phyloP scores from a whole-genome alignment of 768 basidiomycete species.

The Mycena kentingensis region DNA sequence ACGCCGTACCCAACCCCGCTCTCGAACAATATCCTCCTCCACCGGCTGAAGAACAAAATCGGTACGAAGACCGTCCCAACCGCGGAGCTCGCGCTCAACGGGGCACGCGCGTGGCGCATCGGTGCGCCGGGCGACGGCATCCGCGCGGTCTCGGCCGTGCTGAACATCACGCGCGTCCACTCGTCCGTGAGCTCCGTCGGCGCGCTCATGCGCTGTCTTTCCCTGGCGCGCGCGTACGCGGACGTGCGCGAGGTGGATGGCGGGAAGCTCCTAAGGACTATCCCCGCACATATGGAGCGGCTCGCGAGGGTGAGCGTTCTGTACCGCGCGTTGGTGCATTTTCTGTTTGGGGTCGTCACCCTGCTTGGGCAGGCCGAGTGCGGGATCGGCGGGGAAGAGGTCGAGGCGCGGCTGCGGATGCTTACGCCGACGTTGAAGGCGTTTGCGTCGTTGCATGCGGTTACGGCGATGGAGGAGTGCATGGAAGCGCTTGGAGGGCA shows the following conservation, averaged over 20 bases:
- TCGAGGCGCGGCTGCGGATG: constrained; percentile 56
- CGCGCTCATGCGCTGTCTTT: constrained; percentile 59
- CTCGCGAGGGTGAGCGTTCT: constrained; percentile 61
- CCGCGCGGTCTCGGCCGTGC: constrained; percentile 65
- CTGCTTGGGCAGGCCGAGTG: constrained; percentile 68
- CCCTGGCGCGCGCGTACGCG: constrained; percentile 67
- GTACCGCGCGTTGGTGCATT: constrained; percentile 66
- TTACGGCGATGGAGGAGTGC: constrained; percentile 67
- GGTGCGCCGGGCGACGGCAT: constrained; percentile 62
- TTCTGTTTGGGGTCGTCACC: constrained; percentile 59
- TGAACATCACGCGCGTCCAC: constrained; percentile 78
- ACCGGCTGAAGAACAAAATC: constrained; percentile 78
- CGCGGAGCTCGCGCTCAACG: constrained; percentile 67
- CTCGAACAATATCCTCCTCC: constrained; percentile 65
- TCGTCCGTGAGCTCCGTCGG: constrained; percentile 60
- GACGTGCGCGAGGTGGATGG: constrained; percentile 56
- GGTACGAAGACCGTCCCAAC: constrained; percentile 77
- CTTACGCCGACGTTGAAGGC: constrained; percentile 73
- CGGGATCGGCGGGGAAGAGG: constrained; percentile 48
- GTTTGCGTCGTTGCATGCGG: constrained; percentile 66
- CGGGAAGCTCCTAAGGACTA: constrained; percentile 50
- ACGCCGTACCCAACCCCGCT: constrained; percentile 46
- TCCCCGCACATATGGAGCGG: constrained; percentile 64
- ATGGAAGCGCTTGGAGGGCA: constrained; percentile 76
- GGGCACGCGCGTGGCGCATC: constrained; percentile 62